These are phyloP conservation scores for Phytophthora aleatoria DNA, from an alignment of 352 stramenopile species.

Conservation along the genomic window DNA sequence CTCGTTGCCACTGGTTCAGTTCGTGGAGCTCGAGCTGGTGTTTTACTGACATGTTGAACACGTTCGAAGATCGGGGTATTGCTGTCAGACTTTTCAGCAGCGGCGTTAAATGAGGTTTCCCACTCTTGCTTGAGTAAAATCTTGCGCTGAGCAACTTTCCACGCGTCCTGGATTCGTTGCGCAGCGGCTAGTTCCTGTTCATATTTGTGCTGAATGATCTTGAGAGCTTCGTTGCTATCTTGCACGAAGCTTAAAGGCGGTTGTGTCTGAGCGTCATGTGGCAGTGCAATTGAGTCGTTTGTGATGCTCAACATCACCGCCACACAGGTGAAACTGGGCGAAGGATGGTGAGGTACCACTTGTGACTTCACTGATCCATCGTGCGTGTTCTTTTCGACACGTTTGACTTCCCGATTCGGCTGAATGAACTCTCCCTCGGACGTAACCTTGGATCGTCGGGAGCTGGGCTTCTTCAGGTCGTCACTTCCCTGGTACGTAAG, in stretches of 20 bases:
- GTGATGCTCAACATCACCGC: constrained; percentile 49
- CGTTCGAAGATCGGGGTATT: constrained; percentile 11
- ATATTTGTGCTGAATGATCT: constrained; percentile 12
- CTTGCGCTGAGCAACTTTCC: constrained; percentile 23
- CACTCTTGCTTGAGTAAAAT: constrained; percentile 3
- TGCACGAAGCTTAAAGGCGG: not conserved
- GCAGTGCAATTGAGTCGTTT: constrained; percentile 6
- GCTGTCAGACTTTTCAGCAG: not conserved
- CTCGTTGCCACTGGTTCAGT: not conserved
- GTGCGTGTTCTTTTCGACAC: not conserved
- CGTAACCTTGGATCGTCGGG: not conserved
- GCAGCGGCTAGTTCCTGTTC: constrained; percentile 23
- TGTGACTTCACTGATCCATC: constrained; percentile 3
- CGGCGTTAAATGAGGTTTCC: not conserved
- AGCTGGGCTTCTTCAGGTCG: constrained; percentile 13
- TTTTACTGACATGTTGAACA: constrained; percentile 8
- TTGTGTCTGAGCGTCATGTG: not conserved
- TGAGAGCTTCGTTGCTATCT: constrained; percentile 12
- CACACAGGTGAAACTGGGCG: constrained; percentile 44
- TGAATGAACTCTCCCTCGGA: not conserved
- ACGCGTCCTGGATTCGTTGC: constrained; percentile 35
- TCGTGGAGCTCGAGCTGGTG: not conserved
- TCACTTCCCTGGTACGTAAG: not conserved
- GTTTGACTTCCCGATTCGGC: not conserved
- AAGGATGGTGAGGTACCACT: not conserved